Evolutionary conservation across 495 filamentous ascomycete species (phyloP).

Genomic region (Amniculicola lignicola): DNA sequence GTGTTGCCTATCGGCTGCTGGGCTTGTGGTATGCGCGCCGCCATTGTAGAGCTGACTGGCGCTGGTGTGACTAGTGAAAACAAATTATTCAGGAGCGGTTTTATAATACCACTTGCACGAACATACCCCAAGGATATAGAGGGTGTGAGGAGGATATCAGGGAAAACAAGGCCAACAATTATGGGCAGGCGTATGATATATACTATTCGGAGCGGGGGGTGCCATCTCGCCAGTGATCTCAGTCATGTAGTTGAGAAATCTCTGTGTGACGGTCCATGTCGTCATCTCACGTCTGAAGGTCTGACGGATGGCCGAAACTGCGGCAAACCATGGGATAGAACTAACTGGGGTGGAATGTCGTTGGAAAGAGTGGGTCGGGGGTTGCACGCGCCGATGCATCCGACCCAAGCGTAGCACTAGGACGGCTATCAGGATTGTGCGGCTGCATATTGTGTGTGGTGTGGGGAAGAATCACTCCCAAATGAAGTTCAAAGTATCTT

Average conservation of each 20-base stretch:
- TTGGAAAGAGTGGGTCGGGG: background rate
- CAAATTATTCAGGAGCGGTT: background rate
- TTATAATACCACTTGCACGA: no score
- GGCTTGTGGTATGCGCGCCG: background rate
- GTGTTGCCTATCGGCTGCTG: background rate
- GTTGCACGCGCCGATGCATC: background rate
- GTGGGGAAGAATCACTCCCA: no score
- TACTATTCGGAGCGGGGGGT: no score
- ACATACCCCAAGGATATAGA: background rate
- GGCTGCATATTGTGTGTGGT: no score
- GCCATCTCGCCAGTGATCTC: background rate
- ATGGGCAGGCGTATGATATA: background rate
- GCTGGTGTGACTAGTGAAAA: background rate
- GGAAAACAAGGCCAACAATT: background rate
- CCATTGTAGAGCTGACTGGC: background rate
- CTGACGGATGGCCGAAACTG: background rate
- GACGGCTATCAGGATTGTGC: no score
- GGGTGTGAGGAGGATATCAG: background rate
- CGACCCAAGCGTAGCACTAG: background rate
- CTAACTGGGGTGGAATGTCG: background rate
- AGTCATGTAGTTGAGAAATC: background rate
- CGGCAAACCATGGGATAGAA: background rate
- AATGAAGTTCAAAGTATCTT: no score
- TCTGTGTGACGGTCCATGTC: background rate
- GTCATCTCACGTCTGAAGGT: slow-evolving; percentile 3